A percentile compares a stretch with the other conserved stretches of the same genome.
These are phyloP conservation scores for Iris pallida DNA, from an alignment of 116 monocot species.

Conservation along the genomic window DNA sequence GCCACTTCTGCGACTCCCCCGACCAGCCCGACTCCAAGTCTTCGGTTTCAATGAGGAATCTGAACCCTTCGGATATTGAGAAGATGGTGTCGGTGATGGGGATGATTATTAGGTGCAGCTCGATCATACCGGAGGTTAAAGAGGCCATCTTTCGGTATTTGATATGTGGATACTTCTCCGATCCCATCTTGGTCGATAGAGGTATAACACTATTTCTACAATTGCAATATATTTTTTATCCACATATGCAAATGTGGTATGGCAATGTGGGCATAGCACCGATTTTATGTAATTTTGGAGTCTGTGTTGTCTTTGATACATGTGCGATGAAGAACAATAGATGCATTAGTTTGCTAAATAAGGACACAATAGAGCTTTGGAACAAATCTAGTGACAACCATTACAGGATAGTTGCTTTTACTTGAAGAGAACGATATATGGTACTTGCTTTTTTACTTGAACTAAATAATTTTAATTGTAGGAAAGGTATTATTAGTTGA, in stretches of 20 bases:
- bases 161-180: constrained; percentile 84
- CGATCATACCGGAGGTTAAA: constrained; percentile 90
- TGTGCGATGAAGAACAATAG: background rate
- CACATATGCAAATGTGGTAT: too few relatives aligned
- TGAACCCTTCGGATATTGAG: constrained; percentile 96
- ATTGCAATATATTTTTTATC: too few relatives aligned
- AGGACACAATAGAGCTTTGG: too few relatives aligned
- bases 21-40: constrained; percentile 26
- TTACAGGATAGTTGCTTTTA: too few relatives aligned
- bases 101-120: constrained; percentile 93
- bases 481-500: too few relatives aligned
- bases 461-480: too few relatives aligned
- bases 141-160: constrained; percentile 90
- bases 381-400: too few relatives aligned
- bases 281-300: too few relatives aligned
- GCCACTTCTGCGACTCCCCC: constrained; percentile 53
- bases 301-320: too few relatives aligned
- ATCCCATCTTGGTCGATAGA: constrained; percentile 78
- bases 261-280: too few relatives aligned
- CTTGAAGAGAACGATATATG: too few relatives aligned
- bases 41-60: constrained; percentile 82
- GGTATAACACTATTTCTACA: constrained; percentile 24
- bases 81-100: constrained; percentile 96
- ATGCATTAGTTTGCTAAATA: background rate
- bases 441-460: too few relatives aligned